Evolutionary conservation across 108 stramenopile species (phyloP).

Genomic region (Skeletonema potamos): DNA sequence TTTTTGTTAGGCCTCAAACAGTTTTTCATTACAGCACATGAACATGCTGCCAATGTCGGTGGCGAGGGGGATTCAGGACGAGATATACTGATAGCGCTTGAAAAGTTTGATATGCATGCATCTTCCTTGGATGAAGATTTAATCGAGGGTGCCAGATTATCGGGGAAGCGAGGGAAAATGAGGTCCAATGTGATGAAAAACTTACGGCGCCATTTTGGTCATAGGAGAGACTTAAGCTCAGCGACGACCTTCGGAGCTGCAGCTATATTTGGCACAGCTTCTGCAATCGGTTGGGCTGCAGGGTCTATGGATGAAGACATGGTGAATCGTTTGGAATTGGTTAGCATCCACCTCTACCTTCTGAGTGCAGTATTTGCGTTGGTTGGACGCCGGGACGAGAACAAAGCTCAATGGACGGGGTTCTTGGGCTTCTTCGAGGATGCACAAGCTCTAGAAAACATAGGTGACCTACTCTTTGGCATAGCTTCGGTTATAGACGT

Average conservation of each 20-base stretch:
- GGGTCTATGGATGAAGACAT: neutral
- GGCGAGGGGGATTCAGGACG: neutral
- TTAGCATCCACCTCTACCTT: slow-evolving; percentile 34
- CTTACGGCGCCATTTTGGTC: slow-evolving; percentile 22
- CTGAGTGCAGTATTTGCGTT: slow-evolving; percentile 37
- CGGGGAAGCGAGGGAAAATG: neutral
- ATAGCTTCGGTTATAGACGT: slow-evolving; percentile 38
- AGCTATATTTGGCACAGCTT: slow-evolving; percentile 14
- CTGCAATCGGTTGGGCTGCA: neutral
- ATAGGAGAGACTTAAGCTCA: slow-evolving; percentile 26
- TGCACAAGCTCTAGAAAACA: slow-evolving; percentile 25
- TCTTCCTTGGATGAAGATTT: neutral
- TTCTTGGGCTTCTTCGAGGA: slow-evolving; percentile 7
- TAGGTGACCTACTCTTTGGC: slow-evolving; percentile 35
- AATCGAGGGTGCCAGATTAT: neutral
- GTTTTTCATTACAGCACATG: neutral
- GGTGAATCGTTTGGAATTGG: slow-evolving; percentile 5
- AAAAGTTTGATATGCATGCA: neutral
- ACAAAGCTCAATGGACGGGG: neutral
- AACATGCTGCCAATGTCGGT: neutral
- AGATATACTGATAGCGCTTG: neutral
- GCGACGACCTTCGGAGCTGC: slow-evolving; percentile 27
- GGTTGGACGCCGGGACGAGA: slow-evolving; percentile 6
- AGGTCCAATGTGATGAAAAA: neutral
- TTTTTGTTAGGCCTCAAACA: neutral